phyloP scores from a whole-genome alignment of 1,284 basidiomycete species.

The Malassezia japonica region DNA sequence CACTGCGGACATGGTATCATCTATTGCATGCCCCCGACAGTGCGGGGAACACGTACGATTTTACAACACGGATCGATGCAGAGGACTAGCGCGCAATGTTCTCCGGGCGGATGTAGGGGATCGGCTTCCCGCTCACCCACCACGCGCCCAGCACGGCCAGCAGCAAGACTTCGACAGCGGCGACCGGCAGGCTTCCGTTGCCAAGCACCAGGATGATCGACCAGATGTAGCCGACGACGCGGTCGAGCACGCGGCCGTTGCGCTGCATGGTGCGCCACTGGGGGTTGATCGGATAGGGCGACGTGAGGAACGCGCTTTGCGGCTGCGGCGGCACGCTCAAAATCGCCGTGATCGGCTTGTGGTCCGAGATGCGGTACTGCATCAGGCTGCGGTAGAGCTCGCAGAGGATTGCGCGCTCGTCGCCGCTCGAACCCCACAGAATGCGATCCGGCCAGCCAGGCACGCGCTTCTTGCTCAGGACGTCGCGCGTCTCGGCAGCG shows the following conservation, averaged over 20 bases:
- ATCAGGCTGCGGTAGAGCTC: conserved; percentile 46
- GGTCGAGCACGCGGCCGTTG: conserved; percentile 60
- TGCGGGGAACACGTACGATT: conserved; percentile 29
- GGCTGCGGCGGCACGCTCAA: conserved; percentile 49
- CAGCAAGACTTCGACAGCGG: conserved; percentile 26
- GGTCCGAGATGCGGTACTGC: conserved; percentile 42
- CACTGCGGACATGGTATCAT: conserved; percentile 32
- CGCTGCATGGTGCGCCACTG: conserved; percentile 56
- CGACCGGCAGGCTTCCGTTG: conserved; percentile 56
- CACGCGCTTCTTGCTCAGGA: conserved; percentile 59
- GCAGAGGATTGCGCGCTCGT: conserved; percentile 54
- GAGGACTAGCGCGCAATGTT: conserved; percentile 5
- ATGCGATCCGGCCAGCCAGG: conserved; percentile 95
- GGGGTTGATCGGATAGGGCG: conserved; percentile 33
- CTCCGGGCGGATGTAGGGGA: background rate
- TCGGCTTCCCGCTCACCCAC: conserved; percentile 20
- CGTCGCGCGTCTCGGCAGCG: conserved; percentile 64
- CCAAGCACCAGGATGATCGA: conserved; percentile 63
- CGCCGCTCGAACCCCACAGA: conserved; percentile 57
- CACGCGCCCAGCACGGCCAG: conserved; percentile 26
- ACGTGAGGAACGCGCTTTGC: conserved; percentile 13
- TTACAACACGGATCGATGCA: conserved; percentile 24
- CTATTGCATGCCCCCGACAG: conserved; percentile 27
- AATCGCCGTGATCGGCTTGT: conserved; percentile 47
- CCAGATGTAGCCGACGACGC: conserved; percentile 65